Evolutionary conservation across 176 grass and related monocot species (phyloP).

Genomic region (Juncus inflexus): DNA sequence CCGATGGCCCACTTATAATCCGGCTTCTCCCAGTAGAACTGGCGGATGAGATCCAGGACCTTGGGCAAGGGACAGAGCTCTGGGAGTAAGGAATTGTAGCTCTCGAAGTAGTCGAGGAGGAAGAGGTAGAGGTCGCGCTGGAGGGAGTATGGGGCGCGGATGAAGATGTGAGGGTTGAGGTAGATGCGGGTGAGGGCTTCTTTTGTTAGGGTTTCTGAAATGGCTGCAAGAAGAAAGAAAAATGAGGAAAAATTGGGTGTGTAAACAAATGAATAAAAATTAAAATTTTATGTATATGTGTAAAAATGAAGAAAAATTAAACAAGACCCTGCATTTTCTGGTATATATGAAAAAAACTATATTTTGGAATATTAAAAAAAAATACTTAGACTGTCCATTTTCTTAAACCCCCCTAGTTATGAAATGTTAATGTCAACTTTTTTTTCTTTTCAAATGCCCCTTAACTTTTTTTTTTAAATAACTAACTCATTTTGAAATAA

Average conservation of each 20-base stretch:
- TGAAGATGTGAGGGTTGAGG: slow-evolving; percentile 94
- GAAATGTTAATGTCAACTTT: no score
- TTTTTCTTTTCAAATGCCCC: no score
- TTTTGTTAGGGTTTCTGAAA: slow-evolving; percentile 76
- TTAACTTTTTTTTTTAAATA: no score
- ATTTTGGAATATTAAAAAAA: no score
- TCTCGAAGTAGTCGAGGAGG: slow-evolving; percentile 88
- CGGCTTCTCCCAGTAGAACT: slow-evolving; percentile 76
- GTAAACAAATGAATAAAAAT: neutral
- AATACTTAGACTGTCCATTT: no score
- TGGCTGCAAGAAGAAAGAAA: slow-evolving; percentile 48
- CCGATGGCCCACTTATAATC: slow-evolving; percentile 46
- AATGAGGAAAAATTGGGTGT: neutral
- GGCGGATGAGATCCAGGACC: slow-evolving; percentile 67
- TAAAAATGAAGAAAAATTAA: neutral
- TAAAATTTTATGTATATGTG: no score
- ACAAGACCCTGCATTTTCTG: no score
- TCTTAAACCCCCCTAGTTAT: no score
- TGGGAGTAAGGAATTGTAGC: slow-evolving; percentile 52
- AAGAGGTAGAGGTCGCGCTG: slow-evolving; percentile 90
- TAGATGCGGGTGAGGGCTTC: slow-evolving; percentile 81
- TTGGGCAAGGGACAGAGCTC: slow-evolving; percentile 66
- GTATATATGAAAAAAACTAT: no score
- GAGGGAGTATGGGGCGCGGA: slow-evolving; percentile 69
- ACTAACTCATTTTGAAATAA: no score